Base-by-base conservation (phyloP, 495 filamentous ascomycete genomes). In the Penicillium atrosanguineum region DNA sequence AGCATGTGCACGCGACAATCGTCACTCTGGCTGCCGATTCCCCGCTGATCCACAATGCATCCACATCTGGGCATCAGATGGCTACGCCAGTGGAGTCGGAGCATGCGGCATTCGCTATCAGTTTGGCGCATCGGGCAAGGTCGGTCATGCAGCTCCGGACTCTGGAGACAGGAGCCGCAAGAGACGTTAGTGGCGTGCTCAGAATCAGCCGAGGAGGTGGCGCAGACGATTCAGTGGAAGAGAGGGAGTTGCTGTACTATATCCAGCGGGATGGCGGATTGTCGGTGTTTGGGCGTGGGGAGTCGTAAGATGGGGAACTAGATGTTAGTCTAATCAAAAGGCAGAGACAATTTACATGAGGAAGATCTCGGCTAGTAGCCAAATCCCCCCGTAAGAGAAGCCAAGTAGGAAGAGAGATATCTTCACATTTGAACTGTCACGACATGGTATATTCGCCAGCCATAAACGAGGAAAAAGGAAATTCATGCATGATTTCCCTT, bases 181-280 rank as follows among this genome's bases (percentile, higher is more conserved):
- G 79, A 68, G 93, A 97, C 76, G 89, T 97, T 21, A 95, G 88
- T 73, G 93, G 94, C 8, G 89, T 96, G 34, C 56, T 96, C 49
- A 80, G 93, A 59, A 80, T 95, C 46, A 90, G 87, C 8, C 76
- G 72, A 20, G 83, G 85, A 6, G 78, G 74, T 46, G 78, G 72
- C 6, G 67, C 57, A 16, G 67, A 70, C 15, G 57, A 53, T n/a
- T 50, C 46, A 44, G 49, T 73, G 61, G 72, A 83, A 53, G 84
- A 87, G 46, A 82, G 74, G 57, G 92, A 97, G 68, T 82, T 87
- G 55, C 65, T 97, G 67, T 97, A 95, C 70, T 84, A 85, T 57
- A 83, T 96, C 28, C 80, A 82, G 38, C 79, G 80, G 15, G 87
- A 95, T 71, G 88, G 88, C n/a, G 81, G 83, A 20, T 86, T 91